Percentiles rank a stretch among this genome's conserved stretches.
phyloP scores from a whole-genome alignment of 805 yeast species.

The Pichia pseudocactophila region DNA sequence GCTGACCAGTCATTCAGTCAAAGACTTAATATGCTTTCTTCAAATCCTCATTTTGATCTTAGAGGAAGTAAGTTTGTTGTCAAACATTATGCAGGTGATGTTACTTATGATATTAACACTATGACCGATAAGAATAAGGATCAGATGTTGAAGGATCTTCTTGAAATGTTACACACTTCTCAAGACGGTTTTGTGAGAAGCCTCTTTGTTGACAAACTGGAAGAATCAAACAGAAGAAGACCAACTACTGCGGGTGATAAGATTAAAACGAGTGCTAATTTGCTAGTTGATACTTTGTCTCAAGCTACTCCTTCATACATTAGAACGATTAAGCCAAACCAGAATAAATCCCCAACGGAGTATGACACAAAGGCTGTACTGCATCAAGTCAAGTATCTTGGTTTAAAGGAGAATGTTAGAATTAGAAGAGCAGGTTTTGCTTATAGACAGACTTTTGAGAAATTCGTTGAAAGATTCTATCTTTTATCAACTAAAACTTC shows the following conservation, averaged over 20 bases:
- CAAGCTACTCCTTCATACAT: constrained; percentile 92
- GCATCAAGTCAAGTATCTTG: constrained; percentile 92
- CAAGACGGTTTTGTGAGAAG: constrained; percentile 50
- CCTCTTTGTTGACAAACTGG: constrained; percentile 58
- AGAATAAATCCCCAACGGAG: constrained; percentile 81
- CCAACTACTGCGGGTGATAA: constrained; percentile 97
- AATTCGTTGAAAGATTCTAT: constrained; percentile 91
- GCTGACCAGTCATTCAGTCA: constrained; percentile 96
- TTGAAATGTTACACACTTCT: constrained; percentile 70
- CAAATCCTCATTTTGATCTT: constrained; percentile 81
- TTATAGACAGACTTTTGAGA: constrained; percentile 91
- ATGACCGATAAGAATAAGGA: constrained; percentile 98
- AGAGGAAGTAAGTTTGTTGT: constrained; percentile 81
- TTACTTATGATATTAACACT: constrained; percentile 75
- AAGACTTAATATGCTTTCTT: constrained; percentile 73
- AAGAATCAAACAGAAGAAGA: constrained; percentile 59
- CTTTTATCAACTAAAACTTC: constrained; percentile 81
- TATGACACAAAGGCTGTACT: constrained; percentile 83
- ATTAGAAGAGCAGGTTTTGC: constrained; percentile 99
- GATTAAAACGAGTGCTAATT: constrained; percentile 85
- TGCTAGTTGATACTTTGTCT: constrained; percentile 79
- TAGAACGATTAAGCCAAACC: constrained; percentile 96
- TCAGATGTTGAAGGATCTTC: constrained; percentile 78
- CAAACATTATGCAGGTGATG: constrained; percentile 98
- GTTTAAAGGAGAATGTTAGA: constrained; percentile 92